phyloP scores from a whole-genome alignment of 306 rosid genomes.

The Castanea sativa region DNA sequence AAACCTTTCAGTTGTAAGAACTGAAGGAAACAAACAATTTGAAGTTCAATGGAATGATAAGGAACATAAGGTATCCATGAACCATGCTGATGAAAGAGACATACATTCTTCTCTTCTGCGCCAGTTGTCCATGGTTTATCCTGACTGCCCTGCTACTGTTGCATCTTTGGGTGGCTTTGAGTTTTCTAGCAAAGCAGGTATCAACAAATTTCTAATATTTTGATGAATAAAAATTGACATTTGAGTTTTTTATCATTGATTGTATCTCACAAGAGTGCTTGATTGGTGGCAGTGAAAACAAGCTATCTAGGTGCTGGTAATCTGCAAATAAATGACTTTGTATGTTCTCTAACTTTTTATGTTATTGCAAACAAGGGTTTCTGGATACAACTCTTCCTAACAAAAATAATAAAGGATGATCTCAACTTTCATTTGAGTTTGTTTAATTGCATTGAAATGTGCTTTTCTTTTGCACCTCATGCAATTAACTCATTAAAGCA shows the following conservation, averaged over 20 bases:
- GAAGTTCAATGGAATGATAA: slow-evolving; percentile 49
- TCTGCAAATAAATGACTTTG: slow-evolving; percentile 51
- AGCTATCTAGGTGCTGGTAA: slow-evolving; percentile 50
- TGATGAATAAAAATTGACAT: neutral
- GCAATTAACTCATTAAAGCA: neutral
- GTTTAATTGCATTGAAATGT: neutral
- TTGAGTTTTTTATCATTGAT: slow-evolving; percentile 1
- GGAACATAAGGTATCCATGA: slow-evolving; percentile 25
- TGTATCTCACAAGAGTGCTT: slow-evolving; percentile 27
- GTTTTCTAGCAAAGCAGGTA: slow-evolving; percentile 61
- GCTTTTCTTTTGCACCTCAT: neutral
- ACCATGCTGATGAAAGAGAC: slow-evolving; percentile 34
- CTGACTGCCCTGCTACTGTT: slow-evolving; percentile 48
- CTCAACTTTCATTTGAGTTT: neutral
- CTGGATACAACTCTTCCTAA: neutral
- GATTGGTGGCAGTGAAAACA: slow-evolving; percentile 57
- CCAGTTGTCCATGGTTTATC: slow-evolving; percentile 57
- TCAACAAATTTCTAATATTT: neutral
- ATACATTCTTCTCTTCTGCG: slow-evolving; percentile 52
- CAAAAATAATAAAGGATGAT: neutral
- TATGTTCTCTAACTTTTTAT: slow-evolving; percentile 40
- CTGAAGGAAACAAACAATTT: slow-evolving; percentile 32
- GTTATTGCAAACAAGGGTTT: neutral
- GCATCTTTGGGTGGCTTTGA: slow-evolving; percentile 55
- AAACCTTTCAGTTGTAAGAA: slow-evolving; percentile 40